These are phyloP conservation scores for Hypoxylon rickii DNA, from an alignment of 495 filamentous ascomycete genomes.

Conservation along the genomic window DNA sequence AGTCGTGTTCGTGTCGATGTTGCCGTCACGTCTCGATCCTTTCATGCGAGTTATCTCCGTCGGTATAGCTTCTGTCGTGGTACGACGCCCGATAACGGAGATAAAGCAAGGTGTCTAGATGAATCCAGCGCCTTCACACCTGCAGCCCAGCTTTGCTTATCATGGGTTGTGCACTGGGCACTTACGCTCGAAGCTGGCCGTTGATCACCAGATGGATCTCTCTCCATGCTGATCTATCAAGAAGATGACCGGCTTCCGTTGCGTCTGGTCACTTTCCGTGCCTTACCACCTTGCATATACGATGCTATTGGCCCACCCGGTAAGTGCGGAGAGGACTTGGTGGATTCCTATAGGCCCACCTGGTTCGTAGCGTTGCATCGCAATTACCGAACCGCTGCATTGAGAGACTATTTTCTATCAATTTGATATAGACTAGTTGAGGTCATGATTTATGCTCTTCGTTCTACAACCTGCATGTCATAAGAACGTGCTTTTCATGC, in stretches of 20 bases:
- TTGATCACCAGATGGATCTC: slow-evolving; percentile 33
- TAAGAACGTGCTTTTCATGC: too few relatives aligned
- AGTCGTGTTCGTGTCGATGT: slow-evolving; percentile 2
- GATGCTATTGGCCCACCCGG: slow-evolving; percentile 19
- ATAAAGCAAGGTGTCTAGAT: slow-evolving; percentile 28
- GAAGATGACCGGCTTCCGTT: slow-evolving; percentile 11
- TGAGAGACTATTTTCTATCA: too few relatives aligned
- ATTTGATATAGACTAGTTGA: too few relatives aligned
- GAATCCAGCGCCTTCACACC: slow-evolving; percentile 14
- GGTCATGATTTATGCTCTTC: too few relatives aligned
- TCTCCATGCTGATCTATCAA: slow-evolving; percentile 28
- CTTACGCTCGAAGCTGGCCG: slow-evolving; percentile 10
- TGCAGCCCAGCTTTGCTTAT: slow-evolving; percentile 31
- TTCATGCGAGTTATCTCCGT: slow-evolving; percentile 33
- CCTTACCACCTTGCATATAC: neutral
- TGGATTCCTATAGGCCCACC: slow-evolving; percentile 23
- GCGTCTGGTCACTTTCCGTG: slow-evolving; percentile 11
- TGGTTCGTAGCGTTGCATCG: slow-evolving; percentile 7
- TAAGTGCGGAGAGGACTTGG: slow-evolving; percentile 27
- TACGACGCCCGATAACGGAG: slow-evolving; percentile 37
- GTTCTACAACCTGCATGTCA: too few relatives aligned
- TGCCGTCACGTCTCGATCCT: slow-evolving; percentile 7
- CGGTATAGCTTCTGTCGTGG: slow-evolving; percentile 11
- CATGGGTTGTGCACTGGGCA: slow-evolving; percentile 9
- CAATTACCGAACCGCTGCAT: slow-evolving; percentile 18